Percentiles rank a stretch among this genome's conserved stretches.
Conservation (phyloP, 148 eudicot species). For the Rheum nobile region DNA sequence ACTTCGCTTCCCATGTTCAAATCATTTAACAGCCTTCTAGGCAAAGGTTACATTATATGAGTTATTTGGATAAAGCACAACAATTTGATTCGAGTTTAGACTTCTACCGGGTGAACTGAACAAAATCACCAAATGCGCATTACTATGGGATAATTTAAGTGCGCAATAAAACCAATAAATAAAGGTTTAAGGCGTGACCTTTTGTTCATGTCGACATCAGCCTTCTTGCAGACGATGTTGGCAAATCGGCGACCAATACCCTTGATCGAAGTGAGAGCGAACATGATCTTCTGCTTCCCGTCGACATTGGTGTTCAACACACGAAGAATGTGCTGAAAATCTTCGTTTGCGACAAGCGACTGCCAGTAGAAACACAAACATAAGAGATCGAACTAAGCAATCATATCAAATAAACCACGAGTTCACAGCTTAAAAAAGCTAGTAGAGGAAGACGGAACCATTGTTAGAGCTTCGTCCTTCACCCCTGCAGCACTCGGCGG, state of each 20-base stretch:
- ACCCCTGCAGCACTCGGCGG: not conserved
- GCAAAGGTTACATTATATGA: not conserved
- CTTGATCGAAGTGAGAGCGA: slow-evolving; percentile 83
- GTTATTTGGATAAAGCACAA: not conserved
- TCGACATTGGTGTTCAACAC: slow-evolving; percentile 85
- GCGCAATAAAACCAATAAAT: not conserved
- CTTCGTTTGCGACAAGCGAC: slow-evolving; percentile 81
- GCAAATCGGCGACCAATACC: slow-evolving; percentile 95
- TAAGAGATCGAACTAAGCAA: not conserved
- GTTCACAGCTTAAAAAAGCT: too few relatives aligned
- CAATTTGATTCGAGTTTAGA: not conserved
- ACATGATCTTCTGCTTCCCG: slow-evolving; percentile 93
- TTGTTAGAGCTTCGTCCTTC: not conserved
- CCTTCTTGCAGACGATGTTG: slow-evolving; percentile 87
- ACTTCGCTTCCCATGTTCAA: not conserved
- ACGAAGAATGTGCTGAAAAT: slow-evolving; percentile 88
- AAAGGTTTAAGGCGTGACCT: slow-evolving; percentile 24
- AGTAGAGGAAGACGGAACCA: not conserved
- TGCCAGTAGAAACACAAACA: slow-evolving; percentile 10
- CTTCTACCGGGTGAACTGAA: not conserved
- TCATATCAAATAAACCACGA: not conserved
- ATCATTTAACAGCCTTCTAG: not conserved
- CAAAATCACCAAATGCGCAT: not conserved
- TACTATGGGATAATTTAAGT: not conserved
- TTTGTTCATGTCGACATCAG: slow-evolving; percentile 91